These are phyloP conservation scores for Tulasnella sp. DNA, from an alignment of 768 basidiomycete genomes.

Conservation along the genomic window DNA sequence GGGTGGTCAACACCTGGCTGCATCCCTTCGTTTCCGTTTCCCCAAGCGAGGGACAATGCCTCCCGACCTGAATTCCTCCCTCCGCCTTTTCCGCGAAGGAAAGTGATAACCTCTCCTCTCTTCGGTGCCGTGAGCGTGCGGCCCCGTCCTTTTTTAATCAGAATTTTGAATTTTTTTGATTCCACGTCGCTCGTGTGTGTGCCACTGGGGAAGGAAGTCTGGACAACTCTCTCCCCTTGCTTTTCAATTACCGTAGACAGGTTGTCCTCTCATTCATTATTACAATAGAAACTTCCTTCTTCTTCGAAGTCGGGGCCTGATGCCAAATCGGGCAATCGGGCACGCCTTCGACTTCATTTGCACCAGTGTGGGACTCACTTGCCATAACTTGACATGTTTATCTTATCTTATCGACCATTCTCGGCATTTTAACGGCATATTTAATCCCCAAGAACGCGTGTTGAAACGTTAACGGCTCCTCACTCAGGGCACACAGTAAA, in stretches of 20 bases:
- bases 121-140: background rate
- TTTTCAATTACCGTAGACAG: background rate
- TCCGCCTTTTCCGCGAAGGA: background rate
- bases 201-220: background rate
- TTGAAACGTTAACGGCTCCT: too few species aligned
- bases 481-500: background rate
- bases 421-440: background rate
- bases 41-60: background rate
- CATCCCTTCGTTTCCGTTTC: background rate
- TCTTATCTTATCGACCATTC: background rate
- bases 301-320: background rate
- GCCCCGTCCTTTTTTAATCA: background rate
- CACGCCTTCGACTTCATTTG: background rate
- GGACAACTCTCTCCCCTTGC: background rate
- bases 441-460: too few species aligned
- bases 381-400: background rate
- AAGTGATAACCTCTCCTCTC: background rate
- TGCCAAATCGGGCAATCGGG: background rate
- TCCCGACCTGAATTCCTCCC: background rate
- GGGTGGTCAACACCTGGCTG: background rate
- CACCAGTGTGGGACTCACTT: background rate
- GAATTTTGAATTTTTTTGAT: background rate
- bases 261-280: background rate
- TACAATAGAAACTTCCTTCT: background rate
- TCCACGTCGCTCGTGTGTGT: background rate